These are phyloP conservation scores for Aspergillus sclerotialis DNA, from an alignment of 2,329 filamentous ascomycete species.

Conservation along the genomic window DNA sequence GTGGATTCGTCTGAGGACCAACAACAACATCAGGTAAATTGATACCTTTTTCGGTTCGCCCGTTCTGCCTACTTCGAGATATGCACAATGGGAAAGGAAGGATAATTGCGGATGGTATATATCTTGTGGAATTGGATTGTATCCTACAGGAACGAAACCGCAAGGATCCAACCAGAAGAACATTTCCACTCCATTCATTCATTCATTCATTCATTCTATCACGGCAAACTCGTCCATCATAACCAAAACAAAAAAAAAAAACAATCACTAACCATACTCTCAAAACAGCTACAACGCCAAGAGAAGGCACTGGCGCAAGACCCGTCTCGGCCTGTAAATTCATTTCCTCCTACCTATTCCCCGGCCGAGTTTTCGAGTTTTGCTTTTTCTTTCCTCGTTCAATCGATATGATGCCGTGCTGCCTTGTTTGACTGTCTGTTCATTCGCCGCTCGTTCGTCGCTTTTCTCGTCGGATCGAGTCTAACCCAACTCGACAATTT, in stretches of 20 bases:
- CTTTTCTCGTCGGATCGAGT: no score
- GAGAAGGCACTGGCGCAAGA: constrained; percentile 99
- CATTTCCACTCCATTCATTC: no score
- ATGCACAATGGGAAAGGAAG: no score
- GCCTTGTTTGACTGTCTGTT: constrained; percentile 8
- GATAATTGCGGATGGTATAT: no score
- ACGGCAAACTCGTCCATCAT: no score
- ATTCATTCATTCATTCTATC: no score
- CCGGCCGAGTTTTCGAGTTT: constrained; percentile 23
- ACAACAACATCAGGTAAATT: constrained; percentile 98
- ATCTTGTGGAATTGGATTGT: no score
- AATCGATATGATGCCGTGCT: constrained; percentile 19
- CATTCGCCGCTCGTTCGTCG: constrained; percentile 1
- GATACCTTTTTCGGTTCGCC: constrained; percentile 2
- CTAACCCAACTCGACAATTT: no score
- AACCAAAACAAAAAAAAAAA: constrained; percentile 1
- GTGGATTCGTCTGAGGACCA: constrained; percentile 98
- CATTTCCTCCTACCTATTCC: constrained; percentile 38
- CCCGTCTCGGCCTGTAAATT: constrained; percentile 92
- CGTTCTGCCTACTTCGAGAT: background rate
- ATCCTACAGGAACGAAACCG: no score
- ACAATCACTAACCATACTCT: background rate
- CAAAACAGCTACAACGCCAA: constrained; percentile 99
- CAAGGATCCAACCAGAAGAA: no score
- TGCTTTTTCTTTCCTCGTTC: constrained; percentile 21